Evolutionary conservation across 192 early-diverging fungal species (phyloP).

Genomic region (Coemansia sp.): DNA sequence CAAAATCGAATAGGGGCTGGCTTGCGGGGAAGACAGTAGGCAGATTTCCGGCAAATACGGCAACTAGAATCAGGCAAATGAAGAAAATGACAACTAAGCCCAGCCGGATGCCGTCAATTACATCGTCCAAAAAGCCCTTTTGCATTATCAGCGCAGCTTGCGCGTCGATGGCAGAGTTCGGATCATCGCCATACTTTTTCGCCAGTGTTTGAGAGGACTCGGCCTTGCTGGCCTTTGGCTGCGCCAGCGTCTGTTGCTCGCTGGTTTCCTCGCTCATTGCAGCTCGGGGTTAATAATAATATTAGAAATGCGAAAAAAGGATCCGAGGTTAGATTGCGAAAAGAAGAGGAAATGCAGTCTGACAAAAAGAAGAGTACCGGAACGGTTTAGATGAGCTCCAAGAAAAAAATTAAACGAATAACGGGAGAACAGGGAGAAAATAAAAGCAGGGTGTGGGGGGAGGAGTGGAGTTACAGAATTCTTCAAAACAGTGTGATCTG

Average conservation of each 20-base stretch:
- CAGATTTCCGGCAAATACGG: constrained; percentile 38
- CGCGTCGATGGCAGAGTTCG: constrained; percentile 39
- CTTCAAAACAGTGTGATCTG: neutral
- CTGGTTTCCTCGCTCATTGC: constrained; percentile 17
- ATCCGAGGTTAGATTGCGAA: neutral
- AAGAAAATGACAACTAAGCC: constrained; percentile 37
- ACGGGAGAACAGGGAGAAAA: neutral
- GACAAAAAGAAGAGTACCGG: neutral
- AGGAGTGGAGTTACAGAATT: neutral
- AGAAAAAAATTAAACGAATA: neutral
- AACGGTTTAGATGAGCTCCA: neutral
- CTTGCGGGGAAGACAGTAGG: constrained; percentile 47
- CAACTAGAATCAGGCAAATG: constrained; percentile 36
- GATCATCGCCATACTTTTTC: constrained; percentile 33
- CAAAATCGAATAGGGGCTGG: constrained; percentile 41
- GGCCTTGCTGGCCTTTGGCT: constrained; percentile 8
- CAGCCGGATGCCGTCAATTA: constrained; percentile 54
- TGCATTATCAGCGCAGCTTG: constrained; percentile 51
- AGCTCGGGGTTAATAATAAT: neutral
- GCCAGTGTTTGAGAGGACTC: constrained; percentile 6
- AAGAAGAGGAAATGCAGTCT: constrained; percentile 10
- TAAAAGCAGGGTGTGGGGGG: neutral
- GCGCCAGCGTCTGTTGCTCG: constrained; percentile 7
- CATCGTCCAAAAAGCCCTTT: constrained; percentile 57
- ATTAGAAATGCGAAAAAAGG: neutral